A percentile compares a stretch with the other conserved stretches of the same genome.
phyloP scores from a whole-genome alignment of 176 grass and related monocot genomes.

The Triticum monococcum region DNA sequence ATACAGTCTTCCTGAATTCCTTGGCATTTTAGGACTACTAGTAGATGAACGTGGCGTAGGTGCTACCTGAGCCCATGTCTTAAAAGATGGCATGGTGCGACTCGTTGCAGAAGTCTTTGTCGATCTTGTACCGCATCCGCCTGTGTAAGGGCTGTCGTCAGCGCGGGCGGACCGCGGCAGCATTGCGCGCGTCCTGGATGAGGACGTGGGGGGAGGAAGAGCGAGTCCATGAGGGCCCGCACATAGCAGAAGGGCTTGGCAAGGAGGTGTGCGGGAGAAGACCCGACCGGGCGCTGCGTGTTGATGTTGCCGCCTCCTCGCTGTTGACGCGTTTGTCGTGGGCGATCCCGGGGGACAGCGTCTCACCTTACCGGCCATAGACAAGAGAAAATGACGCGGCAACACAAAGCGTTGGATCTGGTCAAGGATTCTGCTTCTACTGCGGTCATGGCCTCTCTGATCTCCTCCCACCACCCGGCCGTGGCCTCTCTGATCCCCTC shows the following conservation, averaged over 20 bases:
- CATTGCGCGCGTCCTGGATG: slow-evolving; percentile 69
- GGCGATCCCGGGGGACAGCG: too few species aligned
- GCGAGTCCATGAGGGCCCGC: slow-evolving; percentile 46
- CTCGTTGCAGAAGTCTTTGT: slow-evolving; percentile 88
- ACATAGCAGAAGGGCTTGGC: slow-evolving; percentile 66
- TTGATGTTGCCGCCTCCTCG: too few species aligned
- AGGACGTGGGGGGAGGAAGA: slow-evolving; percentile 56
- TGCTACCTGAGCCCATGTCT: slow-evolving; percentile 93
- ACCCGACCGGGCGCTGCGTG: slow-evolving; percentile 52
- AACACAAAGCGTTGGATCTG: too few species aligned
- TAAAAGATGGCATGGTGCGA: slow-evolving; percentile 90
- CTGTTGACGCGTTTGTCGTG: too few species aligned
- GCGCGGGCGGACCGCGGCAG: slow-evolving; percentile 41
- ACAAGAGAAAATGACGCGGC: too few species aligned
- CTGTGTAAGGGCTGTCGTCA: slow-evolving; percentile 66
- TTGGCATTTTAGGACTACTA: slow-evolving; percentile 80
- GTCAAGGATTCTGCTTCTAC: too few species aligned
- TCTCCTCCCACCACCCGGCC: too few species aligned
- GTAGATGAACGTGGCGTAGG: slow-evolving; percentile 85
- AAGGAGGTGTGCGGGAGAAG: slow-evolving; percentile 76
- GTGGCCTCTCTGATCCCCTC: too few species aligned
- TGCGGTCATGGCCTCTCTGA: too few species aligned
- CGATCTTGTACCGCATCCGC: slow-evolving; percentile 94
- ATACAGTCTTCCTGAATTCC: slow-evolving; percentile 73
- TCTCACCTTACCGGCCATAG: too few species aligned